phyloP scores from a whole-genome alignment of 2,329 filamentous ascomycete genomes.

The Cladophialophora bantiana region DNA sequence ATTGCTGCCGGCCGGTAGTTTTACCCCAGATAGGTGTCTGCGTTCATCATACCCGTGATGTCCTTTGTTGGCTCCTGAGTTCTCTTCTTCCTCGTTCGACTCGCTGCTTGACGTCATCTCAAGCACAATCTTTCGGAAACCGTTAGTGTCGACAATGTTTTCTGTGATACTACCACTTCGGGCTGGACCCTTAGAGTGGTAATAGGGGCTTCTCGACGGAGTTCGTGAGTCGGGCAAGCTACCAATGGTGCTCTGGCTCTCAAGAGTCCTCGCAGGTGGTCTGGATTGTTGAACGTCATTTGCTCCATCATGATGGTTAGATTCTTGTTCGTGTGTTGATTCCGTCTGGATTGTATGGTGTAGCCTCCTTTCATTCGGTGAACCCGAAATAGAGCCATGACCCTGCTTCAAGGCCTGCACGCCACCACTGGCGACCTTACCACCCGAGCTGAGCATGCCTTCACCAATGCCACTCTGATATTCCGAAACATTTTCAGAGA shows the following conservation, averaged over 20 bases:
- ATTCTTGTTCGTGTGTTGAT: slow-evolving; percentile 1
- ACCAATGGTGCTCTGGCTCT: slow-evolving; percentile 36
- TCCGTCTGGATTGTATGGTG: slow-evolving; percentile 38
- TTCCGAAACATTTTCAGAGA: slow-evolving; percentile 46
- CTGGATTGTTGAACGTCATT: slow-evolving; percentile 16
- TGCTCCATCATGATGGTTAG: not conserved
- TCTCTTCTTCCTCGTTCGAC: slow-evolving; percentile 46
- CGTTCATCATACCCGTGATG: slow-evolving; percentile 12
- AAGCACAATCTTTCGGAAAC: slow-evolving; percentile 77
- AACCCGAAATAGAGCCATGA: slow-evolving; percentile 55
- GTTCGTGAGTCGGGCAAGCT: slow-evolving; percentile 42
- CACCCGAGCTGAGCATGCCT: slow-evolving; percentile 61
- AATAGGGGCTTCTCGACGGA: slow-evolving; percentile 44
- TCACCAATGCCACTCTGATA: slow-evolving; percentile 61
- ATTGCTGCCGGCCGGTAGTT: slow-evolving; percentile 15
- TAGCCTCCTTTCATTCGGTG: slow-evolving; percentile 36
- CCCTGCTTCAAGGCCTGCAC: slow-evolving; percentile 66
- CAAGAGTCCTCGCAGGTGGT: slow-evolving; percentile 27
- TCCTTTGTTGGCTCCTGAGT: slow-evolving; percentile 34
- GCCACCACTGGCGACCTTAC: slow-evolving; percentile 68
- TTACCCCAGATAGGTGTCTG: slow-evolving; percentile 6
- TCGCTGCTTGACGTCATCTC: slow-evolving; percentile 69
- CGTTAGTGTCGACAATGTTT: slow-evolving; percentile 75
- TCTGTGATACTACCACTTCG: slow-evolving; percentile 81
- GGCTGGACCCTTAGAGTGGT: slow-evolving; percentile 58